Evolutionary conservation across 2,329 filamentous ascomycete species (phyloP).

Genomic region (Phaeosphaeria sp.): DNA sequence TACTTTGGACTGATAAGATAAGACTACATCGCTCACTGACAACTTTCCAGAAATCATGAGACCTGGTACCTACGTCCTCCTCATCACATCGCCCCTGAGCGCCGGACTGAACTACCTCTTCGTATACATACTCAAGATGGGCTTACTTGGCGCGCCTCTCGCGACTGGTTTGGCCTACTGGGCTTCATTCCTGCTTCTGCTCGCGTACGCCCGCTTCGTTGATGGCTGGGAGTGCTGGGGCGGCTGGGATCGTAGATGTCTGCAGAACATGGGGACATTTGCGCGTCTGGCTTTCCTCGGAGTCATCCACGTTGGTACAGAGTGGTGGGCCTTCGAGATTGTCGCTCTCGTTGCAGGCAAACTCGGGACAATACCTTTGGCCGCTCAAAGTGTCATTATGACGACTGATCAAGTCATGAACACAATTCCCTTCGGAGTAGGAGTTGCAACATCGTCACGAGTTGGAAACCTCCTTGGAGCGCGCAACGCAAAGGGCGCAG

Average conservation of each 20-base stretch:
- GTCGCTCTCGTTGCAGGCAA: conserved; percentile 82
- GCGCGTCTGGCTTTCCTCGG: conserved; percentile 77
- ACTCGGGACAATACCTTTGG: conserved; percentile 78
- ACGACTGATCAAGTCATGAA: conserved; percentile 85
- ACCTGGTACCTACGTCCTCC: conserved; percentile 67
- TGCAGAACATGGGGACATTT: conserved; percentile 74
- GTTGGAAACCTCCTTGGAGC: conserved; percentile 83
- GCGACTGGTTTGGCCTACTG: conserved; percentile 88
- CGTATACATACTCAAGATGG: conserved; percentile 73
- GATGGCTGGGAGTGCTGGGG: conserved; percentile 80
- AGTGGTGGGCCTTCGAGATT: conserved; percentile 96
- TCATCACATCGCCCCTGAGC: conserved; percentile 67
- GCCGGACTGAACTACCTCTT: conserved; percentile 70
- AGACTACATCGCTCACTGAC: conserved; percentile 12
- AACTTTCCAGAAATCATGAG: conserved; percentile 63
- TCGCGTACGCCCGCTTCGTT: conserved; percentile 75
- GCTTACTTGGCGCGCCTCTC: conserved; percentile 79
- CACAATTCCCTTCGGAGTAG: conserved; percentile 86
- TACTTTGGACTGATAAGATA: conserved; percentile 25
- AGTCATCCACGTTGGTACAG: conserved; percentile 83
- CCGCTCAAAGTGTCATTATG: conserved; percentile 89
- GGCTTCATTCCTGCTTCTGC: conserved; percentile 78
- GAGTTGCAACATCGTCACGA: conserved; percentile 78
- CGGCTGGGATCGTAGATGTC: conserved; percentile 69
- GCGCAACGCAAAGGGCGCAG: conserved; percentile 68